phyloP scores from a whole-genome alignment of 192 early-diverging fungal species.

The Backusella mclennaniae region DNA sequence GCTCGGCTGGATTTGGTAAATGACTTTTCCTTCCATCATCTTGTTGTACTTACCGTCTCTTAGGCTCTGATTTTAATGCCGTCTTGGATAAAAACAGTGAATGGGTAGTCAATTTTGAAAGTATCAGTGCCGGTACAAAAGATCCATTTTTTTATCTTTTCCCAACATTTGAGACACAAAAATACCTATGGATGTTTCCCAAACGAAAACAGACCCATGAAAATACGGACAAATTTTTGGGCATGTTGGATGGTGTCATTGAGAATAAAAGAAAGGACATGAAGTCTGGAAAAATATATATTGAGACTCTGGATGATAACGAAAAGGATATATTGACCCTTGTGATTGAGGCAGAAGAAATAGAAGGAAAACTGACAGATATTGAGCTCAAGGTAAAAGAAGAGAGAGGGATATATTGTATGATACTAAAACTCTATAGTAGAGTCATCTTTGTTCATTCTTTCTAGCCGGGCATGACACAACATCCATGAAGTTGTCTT shows the following conservation, averaged over 20 bases:
- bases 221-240: conserved; percentile 2
- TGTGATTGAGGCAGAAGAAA: conserved; percentile 20
- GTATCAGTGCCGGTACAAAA: conserved; percentile 41
- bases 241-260: conserved; percentile 6
- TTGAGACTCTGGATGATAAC: neutral
- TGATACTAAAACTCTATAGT: neutral
- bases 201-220: conserved; percentile 8
- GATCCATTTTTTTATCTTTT: conserved; percentile 52
- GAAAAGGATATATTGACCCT: conserved; percentile 32
- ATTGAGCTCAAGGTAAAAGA: neutral
- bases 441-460: conserved; percentile 40
- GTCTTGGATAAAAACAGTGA: conserved; percentile 42
- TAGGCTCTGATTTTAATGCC: conserved; percentile 51
- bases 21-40: neutral
- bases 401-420: neutral
- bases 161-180: conserved; percentile 43
- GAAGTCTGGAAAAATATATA: neutral
- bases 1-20: conserved; percentile 33
- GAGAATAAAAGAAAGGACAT: neutral
- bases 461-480: conserved; percentile 60
- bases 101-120: conserved; percentile 45
- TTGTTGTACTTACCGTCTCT: neutral
- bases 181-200: neutral
- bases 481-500: conserved; percentile 52
- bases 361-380: neutral